phyloP scores from a whole-genome alignment of 2,329 filamentous ascomycete species.

The Emydomyces testavorans region DNA sequence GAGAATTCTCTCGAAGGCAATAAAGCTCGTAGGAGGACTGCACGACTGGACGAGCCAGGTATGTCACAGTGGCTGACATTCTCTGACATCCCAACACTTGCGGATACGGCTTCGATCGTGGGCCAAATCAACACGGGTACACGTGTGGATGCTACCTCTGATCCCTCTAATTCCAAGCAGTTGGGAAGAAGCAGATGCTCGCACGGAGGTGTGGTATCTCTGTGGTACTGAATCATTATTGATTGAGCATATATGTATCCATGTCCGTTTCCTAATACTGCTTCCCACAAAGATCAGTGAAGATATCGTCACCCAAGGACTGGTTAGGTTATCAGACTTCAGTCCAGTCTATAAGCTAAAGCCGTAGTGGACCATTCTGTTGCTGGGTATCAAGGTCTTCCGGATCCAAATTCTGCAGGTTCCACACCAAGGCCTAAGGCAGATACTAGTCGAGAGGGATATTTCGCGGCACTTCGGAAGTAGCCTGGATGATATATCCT shows the following conservation, averaged over 20 bases:
- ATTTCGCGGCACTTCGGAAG: conserved; percentile 19
- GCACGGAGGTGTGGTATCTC: conserved; percentile 8
- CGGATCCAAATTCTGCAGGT: conserved; percentile 30
- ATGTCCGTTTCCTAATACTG: conserved; percentile 28
- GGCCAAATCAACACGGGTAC: conserved; percentile 1
- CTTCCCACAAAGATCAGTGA: conserved; percentile 29
- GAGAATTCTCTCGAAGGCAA: conserved; percentile 19
- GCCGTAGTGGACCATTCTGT: conserved; percentile 30
- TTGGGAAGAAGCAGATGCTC: conserved; percentile 9
- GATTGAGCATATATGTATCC: conserved; percentile 26
- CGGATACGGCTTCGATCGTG: conserved; percentile 24
- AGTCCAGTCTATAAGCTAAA: conserved; percentile 26
- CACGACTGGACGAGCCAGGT: conserved; percentile 15
- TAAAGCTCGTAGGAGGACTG: conserved; percentile 22
- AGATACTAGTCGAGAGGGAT: conserved; percentile 20
- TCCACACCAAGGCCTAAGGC: conserved; percentile 15
- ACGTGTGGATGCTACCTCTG: conserved; percentile 10
- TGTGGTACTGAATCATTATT: conserved; percentile 16
- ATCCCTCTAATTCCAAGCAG: conserved; percentile 15
- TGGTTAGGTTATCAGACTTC: conserved; percentile 21
- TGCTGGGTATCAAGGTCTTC: conserved; percentile 28
- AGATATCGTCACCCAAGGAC: conserved; percentile 32
- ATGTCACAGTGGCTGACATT: conserved; percentile 22
- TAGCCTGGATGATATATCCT: conserved; percentile 16
- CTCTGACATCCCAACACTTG: conserved; percentile 27